Percentiles rank a stretch among this genome's conserved stretches.
These are phyloP conservation scores for Colletotrichum sp. DNA, from an alignment of 2,329 filamentous ascomycete species.

Conservation along the genomic window DNA sequence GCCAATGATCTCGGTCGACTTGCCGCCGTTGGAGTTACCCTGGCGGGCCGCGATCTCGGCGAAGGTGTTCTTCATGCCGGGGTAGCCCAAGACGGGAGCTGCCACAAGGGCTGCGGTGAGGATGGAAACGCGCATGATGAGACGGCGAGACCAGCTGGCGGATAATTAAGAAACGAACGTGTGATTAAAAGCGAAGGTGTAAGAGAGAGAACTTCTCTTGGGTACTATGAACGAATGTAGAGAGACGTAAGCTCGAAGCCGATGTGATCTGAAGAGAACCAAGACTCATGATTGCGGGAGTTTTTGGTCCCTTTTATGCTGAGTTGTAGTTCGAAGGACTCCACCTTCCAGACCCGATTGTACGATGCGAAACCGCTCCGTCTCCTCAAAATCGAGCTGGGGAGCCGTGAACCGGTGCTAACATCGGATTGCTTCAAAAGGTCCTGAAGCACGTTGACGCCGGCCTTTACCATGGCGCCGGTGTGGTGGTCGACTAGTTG, in stretches of 20 bases:
- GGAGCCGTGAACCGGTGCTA: background rate
- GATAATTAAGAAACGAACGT: background rate
- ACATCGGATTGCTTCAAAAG: background rate
- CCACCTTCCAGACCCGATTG: background rate
- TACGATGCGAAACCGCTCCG: background rate
- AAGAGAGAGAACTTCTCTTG: background rate
- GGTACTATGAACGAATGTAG: background rate
- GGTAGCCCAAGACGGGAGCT: constrained; percentile 12
- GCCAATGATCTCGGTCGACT: constrained; percentile 32
- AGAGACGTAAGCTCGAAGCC: background rate
- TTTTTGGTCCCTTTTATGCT: background rate
- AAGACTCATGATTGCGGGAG: background rate
- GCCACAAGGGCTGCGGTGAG: constrained; percentile 13
- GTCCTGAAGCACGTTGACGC: background rate
- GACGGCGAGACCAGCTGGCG: background rate
- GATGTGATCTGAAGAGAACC: background rate
- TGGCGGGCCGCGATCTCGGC: constrained; percentile 20
- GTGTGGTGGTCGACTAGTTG: background rate
- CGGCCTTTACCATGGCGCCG: background rate
- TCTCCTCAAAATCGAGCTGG: background rate
- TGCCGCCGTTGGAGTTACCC: background rate
- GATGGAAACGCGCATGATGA: constrained; percentile 14
- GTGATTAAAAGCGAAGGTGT: background rate
- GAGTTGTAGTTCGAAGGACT: background rate
- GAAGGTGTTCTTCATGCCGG: constrained; percentile 18